Percentiles rank a stretch among this genome's conserved stretches.
Evolutionary conservation across 2,329 filamentous ascomycete species (phyloP).

Genomic region (Fusarium chuoi): DNA sequence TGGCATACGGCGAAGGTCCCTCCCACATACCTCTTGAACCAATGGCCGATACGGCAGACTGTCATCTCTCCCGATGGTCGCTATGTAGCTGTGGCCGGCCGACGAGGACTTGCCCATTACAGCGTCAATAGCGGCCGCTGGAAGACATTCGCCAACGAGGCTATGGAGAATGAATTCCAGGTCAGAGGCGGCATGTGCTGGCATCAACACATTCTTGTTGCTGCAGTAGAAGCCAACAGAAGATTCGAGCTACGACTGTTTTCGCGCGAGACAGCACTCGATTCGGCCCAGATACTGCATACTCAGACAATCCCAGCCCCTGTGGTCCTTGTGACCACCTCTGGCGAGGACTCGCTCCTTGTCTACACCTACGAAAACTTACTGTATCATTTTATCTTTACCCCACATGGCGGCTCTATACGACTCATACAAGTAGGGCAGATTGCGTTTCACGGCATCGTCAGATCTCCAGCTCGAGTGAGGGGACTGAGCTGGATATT

Average conservation of each 20-base stretch:
- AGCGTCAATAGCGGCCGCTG: conserved; percentile 93
- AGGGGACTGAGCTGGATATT: conserved; percentile 95
- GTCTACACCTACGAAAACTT: conserved; percentile 98
- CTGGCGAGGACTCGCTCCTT: conserved; percentile 91
- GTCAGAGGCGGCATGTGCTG: conserved; percentile 98
- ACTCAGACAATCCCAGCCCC: conserved; percentile 82
- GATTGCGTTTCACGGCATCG: conserved; percentile 96
- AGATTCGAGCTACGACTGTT: conserved; percentile 91
- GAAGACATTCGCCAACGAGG: conserved; percentile 89
- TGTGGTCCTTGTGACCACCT: conserved; percentile 88
- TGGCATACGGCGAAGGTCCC: conserved; percentile 95
- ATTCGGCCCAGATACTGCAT: conserved; percentile 77
- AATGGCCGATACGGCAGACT: conserved; percentile 91
- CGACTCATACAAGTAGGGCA: conserved; percentile 93
- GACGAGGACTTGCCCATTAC: conserved; percentile 92
- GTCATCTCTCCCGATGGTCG: conserved; percentile 91
- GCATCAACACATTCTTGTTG: conserved; percentile 95
- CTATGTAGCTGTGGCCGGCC: conserved; percentile 96
- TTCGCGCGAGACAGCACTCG: conserved; percentile 84
- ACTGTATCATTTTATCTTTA: conserved; percentile 93
- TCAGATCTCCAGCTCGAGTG: conserved; percentile 90
- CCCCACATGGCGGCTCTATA: conserved; percentile 73
- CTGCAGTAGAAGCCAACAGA: conserved; percentile 86
- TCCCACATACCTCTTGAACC: conserved; percentile 82
- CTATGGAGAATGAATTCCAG: conserved; percentile 88